These are phyloP conservation scores for Rubia yunnanensis DNA, from an alignment of 257 asterid species.

Conservation along the genomic window DNA sequence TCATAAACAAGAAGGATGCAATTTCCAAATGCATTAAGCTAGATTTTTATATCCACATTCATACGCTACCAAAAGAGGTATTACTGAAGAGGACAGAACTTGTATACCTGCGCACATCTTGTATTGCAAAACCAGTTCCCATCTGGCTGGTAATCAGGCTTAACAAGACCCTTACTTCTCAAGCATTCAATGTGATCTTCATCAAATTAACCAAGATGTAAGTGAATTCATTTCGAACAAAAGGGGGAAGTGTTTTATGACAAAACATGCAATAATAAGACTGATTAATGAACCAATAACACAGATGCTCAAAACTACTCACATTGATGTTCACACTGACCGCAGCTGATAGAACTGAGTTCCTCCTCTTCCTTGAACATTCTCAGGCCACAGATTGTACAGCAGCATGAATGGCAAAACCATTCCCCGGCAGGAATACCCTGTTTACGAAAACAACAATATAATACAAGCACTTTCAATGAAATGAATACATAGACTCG, in stretches of 20 bases:
- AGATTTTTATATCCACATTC: no score
- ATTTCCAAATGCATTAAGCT: background rate
- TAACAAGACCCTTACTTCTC: conserved; percentile 25
- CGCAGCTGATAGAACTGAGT: conserved; percentile 33
- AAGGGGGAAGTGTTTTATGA: background rate
- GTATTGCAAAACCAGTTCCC: conserved; percentile 65
- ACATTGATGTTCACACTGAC: conserved; percentile 79
- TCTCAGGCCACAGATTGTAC: conserved; percentile 55
- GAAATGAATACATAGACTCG: background rate
- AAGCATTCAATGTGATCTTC: conserved; percentile 38
- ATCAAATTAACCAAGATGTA: background rate
- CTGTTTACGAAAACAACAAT: conserved; percentile 31
- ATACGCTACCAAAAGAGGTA: background rate
- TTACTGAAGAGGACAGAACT: conserved; percentile 6
- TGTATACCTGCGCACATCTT: conserved; percentile 59
- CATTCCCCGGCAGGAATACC: conserved; percentile 84
- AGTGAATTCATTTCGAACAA: background rate
- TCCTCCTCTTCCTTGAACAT: conserved; percentile 20
- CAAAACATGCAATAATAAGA: background rate
- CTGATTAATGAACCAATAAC: conserved; percentile 3
- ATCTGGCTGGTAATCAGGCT: conserved; percentile 21
- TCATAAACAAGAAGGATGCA: background rate
- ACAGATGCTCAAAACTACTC: conserved; percentile 21
- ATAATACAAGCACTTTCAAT: conserved; percentile 4
- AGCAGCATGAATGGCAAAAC: conserved; percentile 96